Conservation (phyloP, 163 green algal species). For the Scenedesmus sp. region DNA sequence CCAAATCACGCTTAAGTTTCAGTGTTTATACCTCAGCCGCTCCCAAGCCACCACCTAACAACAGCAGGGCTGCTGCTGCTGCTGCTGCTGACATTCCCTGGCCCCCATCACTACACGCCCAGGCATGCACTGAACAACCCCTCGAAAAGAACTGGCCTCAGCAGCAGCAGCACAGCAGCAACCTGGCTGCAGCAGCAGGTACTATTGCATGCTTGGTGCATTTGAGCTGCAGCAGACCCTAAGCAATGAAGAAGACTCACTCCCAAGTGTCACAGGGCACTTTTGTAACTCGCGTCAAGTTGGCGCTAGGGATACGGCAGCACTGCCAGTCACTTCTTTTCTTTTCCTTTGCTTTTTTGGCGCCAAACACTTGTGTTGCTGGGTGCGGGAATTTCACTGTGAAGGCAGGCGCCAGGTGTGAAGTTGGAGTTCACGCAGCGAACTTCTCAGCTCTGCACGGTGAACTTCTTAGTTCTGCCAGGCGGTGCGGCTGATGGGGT, state of each 20-base stretch:
- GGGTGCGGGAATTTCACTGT: not conserved
- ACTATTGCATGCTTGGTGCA: not conserved
- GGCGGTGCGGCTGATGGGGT: not conserved
- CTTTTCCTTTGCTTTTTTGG: not conserved
- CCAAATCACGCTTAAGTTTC: not conserved
- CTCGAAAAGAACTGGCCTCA: not conserved
- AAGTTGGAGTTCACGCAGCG: not conserved
- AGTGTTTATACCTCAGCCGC: not conserved
- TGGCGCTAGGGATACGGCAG: not conserved
- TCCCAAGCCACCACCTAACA: not conserved
- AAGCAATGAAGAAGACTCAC: not conserved
- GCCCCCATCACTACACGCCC: not conserved
- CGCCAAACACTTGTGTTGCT: not conserved
- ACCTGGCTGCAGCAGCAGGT: not conserved
- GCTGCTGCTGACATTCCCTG: not conserved
- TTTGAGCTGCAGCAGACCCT: not conserved
- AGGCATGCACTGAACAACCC: not conserved
- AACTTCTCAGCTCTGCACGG: not conserved
- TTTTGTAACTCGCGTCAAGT: not conserved
- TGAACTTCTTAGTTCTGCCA: slow-evolving; percentile 3
- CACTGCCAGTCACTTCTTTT: not conserved
- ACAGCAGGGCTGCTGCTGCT: not conserved
- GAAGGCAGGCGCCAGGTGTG: not conserved
- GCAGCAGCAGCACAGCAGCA: not conserved
- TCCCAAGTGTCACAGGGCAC: not conserved